Conservation (phyloP, 2,329 filamentous ascomycete genomes). For the Xylariaceae sp. region DNA sequence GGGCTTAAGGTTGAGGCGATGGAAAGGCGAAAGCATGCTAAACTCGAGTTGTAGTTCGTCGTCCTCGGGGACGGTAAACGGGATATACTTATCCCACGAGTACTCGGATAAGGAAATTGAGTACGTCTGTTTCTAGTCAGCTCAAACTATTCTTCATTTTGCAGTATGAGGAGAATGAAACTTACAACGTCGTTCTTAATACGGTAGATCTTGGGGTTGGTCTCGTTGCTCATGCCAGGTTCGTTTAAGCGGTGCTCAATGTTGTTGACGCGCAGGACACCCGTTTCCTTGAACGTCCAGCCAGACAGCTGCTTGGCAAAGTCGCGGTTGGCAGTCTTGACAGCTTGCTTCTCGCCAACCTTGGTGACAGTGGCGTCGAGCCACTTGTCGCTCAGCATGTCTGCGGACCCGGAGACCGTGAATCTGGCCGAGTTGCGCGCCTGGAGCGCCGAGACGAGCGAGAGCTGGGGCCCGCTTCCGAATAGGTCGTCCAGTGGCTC, state of each 20-base stretch:
- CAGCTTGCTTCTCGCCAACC: constrained; percentile 44
- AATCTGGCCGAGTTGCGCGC: constrained; percentile 91
- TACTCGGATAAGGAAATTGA: constrained; percentile 88
- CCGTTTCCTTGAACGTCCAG: constrained; percentile 96
- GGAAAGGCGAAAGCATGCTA: constrained; percentile 97
- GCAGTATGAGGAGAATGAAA: constrained; percentile 27
- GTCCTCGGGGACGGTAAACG: constrained; percentile 64
- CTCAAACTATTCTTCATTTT: constrained; percentile 8
- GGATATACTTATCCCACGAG: constrained; percentile 65
- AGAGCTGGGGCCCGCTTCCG: constrained; percentile 77
- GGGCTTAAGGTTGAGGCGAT: constrained; percentile 71
- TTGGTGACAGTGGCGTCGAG: constrained; percentile 76
- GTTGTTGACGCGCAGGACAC: constrained; percentile 78
- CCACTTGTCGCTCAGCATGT: constrained; percentile 86
- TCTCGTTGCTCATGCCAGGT: constrained; percentile 49
- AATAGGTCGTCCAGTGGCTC: constrained; percentile 75
- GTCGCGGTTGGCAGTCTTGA: constrained; percentile 71
- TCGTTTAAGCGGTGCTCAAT: constrained; percentile 72
- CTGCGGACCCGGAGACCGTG: constrained; percentile 77
- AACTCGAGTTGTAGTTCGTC: constrained; percentile 93
- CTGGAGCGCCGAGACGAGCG: constrained; percentile 81
- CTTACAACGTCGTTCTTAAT: constrained; percentile 95
- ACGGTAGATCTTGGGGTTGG: constrained; percentile 86
- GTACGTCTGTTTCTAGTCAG: constrained; percentile 59
- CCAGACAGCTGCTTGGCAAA: constrained; percentile 82